phyloP scores from a whole-genome alignment of 2,329 filamentous ascomycete genomes.

The Apiospora rasikravindrae region DNA sequence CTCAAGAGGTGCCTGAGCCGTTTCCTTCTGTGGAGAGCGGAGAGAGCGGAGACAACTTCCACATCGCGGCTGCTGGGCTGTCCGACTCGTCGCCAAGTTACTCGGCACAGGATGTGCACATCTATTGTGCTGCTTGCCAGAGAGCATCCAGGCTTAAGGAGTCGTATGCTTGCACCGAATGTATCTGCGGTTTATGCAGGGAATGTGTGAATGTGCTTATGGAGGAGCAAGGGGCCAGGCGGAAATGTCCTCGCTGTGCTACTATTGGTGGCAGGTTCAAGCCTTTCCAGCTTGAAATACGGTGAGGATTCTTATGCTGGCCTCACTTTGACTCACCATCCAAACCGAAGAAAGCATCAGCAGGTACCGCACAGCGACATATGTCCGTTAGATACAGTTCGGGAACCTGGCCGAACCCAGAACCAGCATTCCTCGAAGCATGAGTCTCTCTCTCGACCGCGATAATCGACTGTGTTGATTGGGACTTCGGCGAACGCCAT shows the following conservation, averaged over 20 bases:
- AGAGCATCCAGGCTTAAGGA: slow-evolving; percentile 77
- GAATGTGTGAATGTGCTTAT: slow-evolving; percentile 85
- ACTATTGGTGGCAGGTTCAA: slow-evolving; percentile 83
- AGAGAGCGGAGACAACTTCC: slow-evolving; percentile 73
- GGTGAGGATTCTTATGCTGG: slow-evolving; percentile 53
- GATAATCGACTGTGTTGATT: not conserved
- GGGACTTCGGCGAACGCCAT: not conserved
- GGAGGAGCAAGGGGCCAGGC: slow-evolving; percentile 74
- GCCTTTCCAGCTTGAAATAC: slow-evolving; percentile 82
- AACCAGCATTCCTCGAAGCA: not conserved
- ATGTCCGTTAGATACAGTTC: not conserved
- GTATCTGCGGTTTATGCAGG: slow-evolving; percentile 90
- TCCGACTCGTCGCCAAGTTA: slow-evolving; percentile 76
- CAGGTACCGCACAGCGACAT: not conserved
- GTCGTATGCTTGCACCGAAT: slow-evolving; percentile 94
- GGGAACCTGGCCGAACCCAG: not conserved
- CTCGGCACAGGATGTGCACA: slow-evolving; percentile 78
- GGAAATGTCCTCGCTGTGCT: slow-evolving; percentile 80
- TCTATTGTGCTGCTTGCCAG: slow-evolving; percentile 90
- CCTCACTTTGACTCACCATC: not conserved
- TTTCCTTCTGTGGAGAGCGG: slow-evolving; percentile 89
- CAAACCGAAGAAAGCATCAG: not conserved
- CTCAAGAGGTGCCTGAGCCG: slow-evolving; percentile 72
- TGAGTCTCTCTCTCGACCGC: not conserved
- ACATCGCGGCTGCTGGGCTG: slow-evolving; percentile 69